A percentile compares a stretch with the other conserved stretches of the same genome.
Conservation (phyloP, 2,329 filamentous ascomycete genomes). For the Neophaeococcomyces mojaviensis region DNA sequence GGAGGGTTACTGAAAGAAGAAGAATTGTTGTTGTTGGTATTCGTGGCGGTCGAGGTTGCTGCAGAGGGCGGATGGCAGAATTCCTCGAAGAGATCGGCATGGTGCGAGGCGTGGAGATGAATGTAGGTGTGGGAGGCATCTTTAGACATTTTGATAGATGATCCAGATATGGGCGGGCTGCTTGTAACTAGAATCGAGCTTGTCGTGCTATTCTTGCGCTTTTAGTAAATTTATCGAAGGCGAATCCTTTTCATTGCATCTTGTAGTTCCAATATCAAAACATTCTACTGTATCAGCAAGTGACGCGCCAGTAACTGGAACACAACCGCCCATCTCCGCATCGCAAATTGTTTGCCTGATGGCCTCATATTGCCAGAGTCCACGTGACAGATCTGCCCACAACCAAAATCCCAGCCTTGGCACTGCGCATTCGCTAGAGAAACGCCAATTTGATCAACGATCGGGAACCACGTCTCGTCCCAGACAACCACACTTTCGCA, state of each 20-base stretch:
- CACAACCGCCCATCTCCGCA: too few relatives aligned
- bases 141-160: conserved; percentile 31
- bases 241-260: too few relatives aligned
- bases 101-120: conserved; percentile 41
- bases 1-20: conserved; percentile 1
- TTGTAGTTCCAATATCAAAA: too few relatives aligned
- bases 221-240: too few relatives aligned
- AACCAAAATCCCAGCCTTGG: background rate
- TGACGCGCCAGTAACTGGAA: too few relatives aligned
- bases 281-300: too few relatives aligned
- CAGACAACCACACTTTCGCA: background rate
- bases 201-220: too few relatives aligned
- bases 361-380: too few relatives aligned
- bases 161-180: too few relatives aligned
- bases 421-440: background rate
- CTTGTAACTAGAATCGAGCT: too few relatives aligned
- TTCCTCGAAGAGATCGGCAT: conserved; percentile 45
- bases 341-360: too few relatives aligned
- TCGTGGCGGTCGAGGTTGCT: conserved; percentile 15
- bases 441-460: background rate
- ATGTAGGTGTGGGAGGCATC: conserved; percentile 43
- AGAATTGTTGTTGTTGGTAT: conserved; percentile 10
- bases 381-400: background rate
- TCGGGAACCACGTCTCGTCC: background rate
- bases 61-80: conserved; percentile 40